Evolutionary conservation across 306 rosid species (phyloP), one percentile per base, ranked within the genome.

Genomic region (Betula pendula): DNA sequence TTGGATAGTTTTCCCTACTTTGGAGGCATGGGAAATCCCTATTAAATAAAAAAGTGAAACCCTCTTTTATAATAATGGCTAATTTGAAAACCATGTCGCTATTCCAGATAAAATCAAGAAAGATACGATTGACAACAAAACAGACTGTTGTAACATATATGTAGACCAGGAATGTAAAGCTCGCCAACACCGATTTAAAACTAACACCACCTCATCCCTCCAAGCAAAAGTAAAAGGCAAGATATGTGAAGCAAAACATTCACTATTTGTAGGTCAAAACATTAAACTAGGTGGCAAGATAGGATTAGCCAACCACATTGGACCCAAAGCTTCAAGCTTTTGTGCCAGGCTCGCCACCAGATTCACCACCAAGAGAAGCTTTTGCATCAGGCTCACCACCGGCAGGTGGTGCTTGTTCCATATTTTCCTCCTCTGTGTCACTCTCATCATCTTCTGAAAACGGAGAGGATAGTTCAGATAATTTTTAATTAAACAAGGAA

Each of bases 391-490:
- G 38, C 50, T 52, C 55, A 3, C 24, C 77, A 16, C 74, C 22
- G 17, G 77, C 52, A 4, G 72, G n/a, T 20, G 81, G 42, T 51
- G 67, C 25, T 73, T 62, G 29, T 24, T 45, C 74, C 14, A 27
- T 45, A 1, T 12, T 48, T 25, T 76, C 80, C 20, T 81, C 84
- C 55, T 81, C 84, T 0, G 74, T 27, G 70, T 52, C 84, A 71
- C 84, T 71, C 2, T 68, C 72, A 51, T 71, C 81, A 8, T 51
- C n/a, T n/a, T 1, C 76, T 75, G 68, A 75, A 40, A 58, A 16
- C 52, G 56, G 16, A 48, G 38, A 19, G 52, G 68, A 24, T 31
- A 29, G 17, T 38, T 65, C 8, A 65, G 27, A 65, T 65, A 0
- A n/a, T 8, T 65, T 63, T 38, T 8, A 38, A 9, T 10, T 19